These are phyloP conservation scores for Terfezia boudieri DNA, from an alignment of 495 filamentous ascomycete species.

Conservation along the genomic window DNA sequence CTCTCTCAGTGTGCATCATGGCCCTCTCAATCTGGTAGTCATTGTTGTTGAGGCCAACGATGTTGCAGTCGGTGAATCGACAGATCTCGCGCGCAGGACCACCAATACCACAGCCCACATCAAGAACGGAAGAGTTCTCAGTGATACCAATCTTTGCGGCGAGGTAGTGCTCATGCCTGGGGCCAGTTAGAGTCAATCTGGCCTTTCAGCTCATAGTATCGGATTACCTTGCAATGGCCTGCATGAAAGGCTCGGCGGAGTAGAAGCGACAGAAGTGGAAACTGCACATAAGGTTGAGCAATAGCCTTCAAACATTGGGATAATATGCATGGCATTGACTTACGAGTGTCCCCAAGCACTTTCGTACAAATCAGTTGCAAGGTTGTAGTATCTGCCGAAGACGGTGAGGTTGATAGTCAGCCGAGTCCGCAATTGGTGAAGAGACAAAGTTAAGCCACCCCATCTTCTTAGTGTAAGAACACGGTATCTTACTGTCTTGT, in stretches of 20 bases:
- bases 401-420: too few relatives aligned
- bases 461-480: too few relatives aligned
- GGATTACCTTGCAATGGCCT: constrained; percentile 47
- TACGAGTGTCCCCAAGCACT: constrained; percentile 73
- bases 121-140: constrained; percentile 71
- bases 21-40: constrained; percentile 98
- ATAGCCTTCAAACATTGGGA: too few relatives aligned
- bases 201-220: background rate
- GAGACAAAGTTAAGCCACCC: too few relatives aligned
- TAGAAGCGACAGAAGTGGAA: constrained; percentile 99
- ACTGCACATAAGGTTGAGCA: background rate
- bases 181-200: background rate
- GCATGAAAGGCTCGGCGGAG: constrained; percentile 65
- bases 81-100: constrained; percentile 94
- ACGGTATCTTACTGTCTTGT: constrained; percentile 55
- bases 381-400: constrained; percentile 68
- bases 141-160: constrained; percentile 73
- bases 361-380: constrained; percentile 93
- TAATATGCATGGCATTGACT: background rate
- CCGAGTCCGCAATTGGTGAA: too few relatives aligned
- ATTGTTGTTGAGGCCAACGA: constrained; percentile 95
- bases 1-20: constrained; percentile 57
- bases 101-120: constrained; percentile 94
- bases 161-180: constrained; percentile 90
- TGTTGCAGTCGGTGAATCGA: constrained; percentile 77